Evolutionary conservation across 257 asterid genomes (phyloP).

Genomic region (Craterostigma plantagineum): DNA sequence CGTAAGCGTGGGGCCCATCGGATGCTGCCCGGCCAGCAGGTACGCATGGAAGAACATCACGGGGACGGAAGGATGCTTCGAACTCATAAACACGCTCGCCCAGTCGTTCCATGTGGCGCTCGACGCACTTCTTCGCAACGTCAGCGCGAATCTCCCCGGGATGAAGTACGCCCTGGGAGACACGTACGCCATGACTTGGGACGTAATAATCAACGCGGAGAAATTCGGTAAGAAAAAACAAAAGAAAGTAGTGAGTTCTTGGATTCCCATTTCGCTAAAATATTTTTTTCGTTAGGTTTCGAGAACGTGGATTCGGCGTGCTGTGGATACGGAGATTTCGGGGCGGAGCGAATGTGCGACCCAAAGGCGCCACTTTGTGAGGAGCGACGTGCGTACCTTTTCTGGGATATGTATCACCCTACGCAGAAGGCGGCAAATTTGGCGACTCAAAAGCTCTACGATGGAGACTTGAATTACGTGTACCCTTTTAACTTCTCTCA

Average conservation of each 20-base stretch:
- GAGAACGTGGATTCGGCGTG: slow-evolving; percentile 25
- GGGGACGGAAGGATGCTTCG: slow-evolving; percentile 16
- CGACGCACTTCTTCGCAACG: slow-evolving; percentile 12
- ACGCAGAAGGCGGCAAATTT: slow-evolving; percentile 23
- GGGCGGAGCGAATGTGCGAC: slow-evolving; percentile 22
- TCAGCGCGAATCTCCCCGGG: slow-evolving; percentile 20
- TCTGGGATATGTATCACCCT: slow-evolving; percentile 50
- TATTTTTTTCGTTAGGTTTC: slow-evolving; percentile 18
- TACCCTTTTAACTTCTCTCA: slow-evolving; percentile 20
- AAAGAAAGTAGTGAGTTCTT: no score
- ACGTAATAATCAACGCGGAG: slow-evolving; percentile 17
- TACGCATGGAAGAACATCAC: slow-evolving; percentile 8
- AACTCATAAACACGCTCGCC: slow-evolving; percentile 19
- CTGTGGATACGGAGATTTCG: slow-evolving; percentile 31
- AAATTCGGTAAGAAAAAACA: slow-evolving; percentile 13
- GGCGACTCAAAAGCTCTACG: slow-evolving; percentile 8
- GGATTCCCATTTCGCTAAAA: no score
- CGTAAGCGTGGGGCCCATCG: slow-evolving; percentile 25
- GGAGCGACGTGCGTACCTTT: slow-evolving; percentile 18
- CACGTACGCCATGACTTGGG: slow-evolving; percentile 23
- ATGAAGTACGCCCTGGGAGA: slow-evolving; percentile 35
- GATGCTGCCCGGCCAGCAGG: slow-evolving; percentile 28
- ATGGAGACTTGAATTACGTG: slow-evolving; percentile 11
- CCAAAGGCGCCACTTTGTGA: slow-evolving; percentile 18
- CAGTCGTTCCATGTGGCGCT: slow-evolving; percentile 19